Percentiles rank a stretch among this genome's conserved stretches.
Evolutionary conservation across 345 rosid species (phyloP).

Genomic region (Cochlearia excelsa): DNA sequence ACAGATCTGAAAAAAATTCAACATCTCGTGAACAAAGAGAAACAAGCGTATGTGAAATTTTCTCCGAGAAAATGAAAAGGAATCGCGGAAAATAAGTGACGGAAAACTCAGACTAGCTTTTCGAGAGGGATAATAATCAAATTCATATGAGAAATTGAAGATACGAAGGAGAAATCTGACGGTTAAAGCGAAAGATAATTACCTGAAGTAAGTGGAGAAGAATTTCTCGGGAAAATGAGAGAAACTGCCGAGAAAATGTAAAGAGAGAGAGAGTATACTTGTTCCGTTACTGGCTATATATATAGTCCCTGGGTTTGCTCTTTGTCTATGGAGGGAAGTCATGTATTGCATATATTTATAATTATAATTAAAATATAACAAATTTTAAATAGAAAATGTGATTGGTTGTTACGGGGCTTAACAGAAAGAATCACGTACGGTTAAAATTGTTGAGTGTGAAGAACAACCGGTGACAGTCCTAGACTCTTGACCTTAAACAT

Average conservation of each 20-base stretch:
- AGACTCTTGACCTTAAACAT: no score
- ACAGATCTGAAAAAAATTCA: slow-evolving; percentile 19
- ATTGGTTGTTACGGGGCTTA: no score
- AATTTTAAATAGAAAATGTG: no score
- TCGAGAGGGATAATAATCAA: slow-evolving; percentile 1
- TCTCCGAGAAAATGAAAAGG: not conserved
- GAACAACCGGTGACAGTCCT: no score
- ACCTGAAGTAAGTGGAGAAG: slow-evolving; percentile 22
- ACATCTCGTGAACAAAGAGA: not conserved
- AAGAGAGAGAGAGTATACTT: slow-evolving; percentile 10
- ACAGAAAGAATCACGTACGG: no score
- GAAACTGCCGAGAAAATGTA: slow-evolving; percentile 19
- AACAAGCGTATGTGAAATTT: not conserved
- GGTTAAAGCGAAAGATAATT: not conserved
- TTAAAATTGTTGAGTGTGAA: no score
- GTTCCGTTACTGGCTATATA: slow-evolving; percentile 24
- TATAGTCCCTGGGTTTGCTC: slow-evolving; percentile 7
- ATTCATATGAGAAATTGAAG: slow-evolving; percentile 6
- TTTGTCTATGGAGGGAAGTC: slow-evolving; percentile 34
- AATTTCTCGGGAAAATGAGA: slow-evolving; percentile 16
- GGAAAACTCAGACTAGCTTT: slow-evolving; percentile 19
- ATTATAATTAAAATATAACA: no score
- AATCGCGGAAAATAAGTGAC: not conserved
- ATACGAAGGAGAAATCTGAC: not conserved
- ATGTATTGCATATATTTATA: not conserved